These are phyloP conservation scores for Aegilops umbellulata DNA, from an alignment of 176 grass and related monocot genomes.

Conservation along the genomic window DNA sequence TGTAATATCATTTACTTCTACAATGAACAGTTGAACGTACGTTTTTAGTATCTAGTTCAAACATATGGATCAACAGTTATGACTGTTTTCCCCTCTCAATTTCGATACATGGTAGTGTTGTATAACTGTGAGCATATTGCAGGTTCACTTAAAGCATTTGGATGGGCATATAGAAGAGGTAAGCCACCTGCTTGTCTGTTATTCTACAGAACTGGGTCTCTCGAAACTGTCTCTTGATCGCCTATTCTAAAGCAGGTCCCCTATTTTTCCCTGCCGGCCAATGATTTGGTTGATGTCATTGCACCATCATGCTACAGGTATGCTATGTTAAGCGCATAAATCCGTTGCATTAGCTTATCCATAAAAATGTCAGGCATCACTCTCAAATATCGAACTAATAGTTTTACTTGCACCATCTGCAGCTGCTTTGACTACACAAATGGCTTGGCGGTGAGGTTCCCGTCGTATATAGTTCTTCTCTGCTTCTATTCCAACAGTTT, in stretches of 20 bases:
- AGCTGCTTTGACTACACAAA: slow-evolving; percentile 99
- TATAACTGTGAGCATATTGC: slow-evolving; percentile 34
- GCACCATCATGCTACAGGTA: slow-evolving; percentile 98
- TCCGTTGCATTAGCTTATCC: background rate
- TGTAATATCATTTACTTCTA: slow-evolving; percentile 19
- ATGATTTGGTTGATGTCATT: slow-evolving; percentile 96
- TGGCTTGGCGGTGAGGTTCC: slow-evolving; percentile 79
- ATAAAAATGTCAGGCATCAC: background rate
- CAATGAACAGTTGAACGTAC: too few species aligned
- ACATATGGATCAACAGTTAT: background rate
- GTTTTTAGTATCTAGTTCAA: too few species aligned
- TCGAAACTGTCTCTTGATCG: background rate
- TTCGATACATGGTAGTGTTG: background rate
- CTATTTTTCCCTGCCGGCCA: slow-evolving; percentile 95
- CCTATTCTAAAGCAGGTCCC: slow-evolving; percentile 76
- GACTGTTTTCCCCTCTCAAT: background rate
- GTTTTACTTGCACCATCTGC: slow-evolving; percentile 37
- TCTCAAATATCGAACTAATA: background rate
- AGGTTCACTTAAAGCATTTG: slow-evolving; percentile 98
- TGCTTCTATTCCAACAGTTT: background rate
- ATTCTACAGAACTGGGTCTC: slow-evolving; percentile 4
- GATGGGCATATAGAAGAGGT: slow-evolving; percentile 98
- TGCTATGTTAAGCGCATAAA: background rate
- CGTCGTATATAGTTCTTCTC: background rate
- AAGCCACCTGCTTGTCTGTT: slow-evolving; percentile 12